These are phyloP conservation scores for Coemansia linderi DNA, from an alignment of 371 early-diverging fungal genomes.

Conservation along the genomic window DNA sequence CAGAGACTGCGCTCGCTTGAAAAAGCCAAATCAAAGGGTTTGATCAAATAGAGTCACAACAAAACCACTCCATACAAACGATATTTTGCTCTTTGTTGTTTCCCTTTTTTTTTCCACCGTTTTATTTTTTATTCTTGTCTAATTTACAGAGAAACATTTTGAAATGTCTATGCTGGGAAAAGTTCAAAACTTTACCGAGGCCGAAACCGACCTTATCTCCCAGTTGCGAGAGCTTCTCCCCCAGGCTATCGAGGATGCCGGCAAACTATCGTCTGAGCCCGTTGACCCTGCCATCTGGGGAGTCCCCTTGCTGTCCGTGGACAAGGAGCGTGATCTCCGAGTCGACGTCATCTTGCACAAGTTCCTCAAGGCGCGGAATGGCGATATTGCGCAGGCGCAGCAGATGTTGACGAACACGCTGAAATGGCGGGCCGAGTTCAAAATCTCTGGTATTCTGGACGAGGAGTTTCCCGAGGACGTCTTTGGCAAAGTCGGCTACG, in stretches of 20 bases:
- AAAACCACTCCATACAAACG: neutral
- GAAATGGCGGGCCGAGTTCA: conserved; percentile 62
- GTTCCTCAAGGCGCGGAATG: conserved; percentile 61
- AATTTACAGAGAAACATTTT: neutral
- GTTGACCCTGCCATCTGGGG: conserved; percentile 59
- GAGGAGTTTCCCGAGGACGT: conserved; percentile 60
- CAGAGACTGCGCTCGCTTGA: conserved; percentile 42
- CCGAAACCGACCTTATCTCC: conserved; percentile 54
- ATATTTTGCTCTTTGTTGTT: neutral
- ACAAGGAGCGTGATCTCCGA: conserved; percentile 57
- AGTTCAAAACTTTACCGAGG: conserved; percentile 52
- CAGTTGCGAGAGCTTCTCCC: conserved; percentile 58
- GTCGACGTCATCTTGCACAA: conserved; percentile 62
- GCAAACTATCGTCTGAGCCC: conserved; percentile 45
- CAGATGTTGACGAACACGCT: conserved; percentile 60
- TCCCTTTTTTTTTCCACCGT: neutral
- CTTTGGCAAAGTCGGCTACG: conserved; percentile 58
- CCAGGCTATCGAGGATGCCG: conserved; percentile 51
- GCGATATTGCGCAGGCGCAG: conserved; percentile 52
- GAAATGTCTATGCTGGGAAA: conserved; percentile 15
- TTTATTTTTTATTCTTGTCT: neutral
- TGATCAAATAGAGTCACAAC: neutral
- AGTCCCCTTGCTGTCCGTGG: conserved; percentile 49
- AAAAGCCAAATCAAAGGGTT: conserved; percentile 14
- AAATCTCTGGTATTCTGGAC: conserved; percentile 55